phyloP scores from a whole-genome alignment of 495 filamentous ascomycete species.

The Xylaria grammica region DNA sequence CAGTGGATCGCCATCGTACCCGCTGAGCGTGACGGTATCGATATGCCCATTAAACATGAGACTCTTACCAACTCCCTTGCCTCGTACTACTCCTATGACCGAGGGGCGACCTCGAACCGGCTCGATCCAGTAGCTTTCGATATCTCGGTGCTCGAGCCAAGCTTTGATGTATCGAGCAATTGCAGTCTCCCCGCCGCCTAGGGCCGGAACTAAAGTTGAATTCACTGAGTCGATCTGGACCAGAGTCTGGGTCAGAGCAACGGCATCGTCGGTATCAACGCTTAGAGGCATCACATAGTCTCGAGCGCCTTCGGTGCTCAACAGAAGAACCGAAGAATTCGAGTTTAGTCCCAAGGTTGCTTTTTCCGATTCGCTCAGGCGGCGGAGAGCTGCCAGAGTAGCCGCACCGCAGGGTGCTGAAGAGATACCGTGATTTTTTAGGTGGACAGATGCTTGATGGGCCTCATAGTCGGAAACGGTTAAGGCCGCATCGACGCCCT shows the following conservation, averaged over 20 bases:
- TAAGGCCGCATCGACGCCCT: conserved; percentile 63
- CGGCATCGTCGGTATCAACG: conserved; percentile 42
- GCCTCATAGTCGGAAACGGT: conserved; percentile 62
- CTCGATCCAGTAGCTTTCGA: conserved; percentile 53
- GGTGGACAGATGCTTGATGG: conserved; percentile 56
- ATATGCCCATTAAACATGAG: conserved; percentile 59
- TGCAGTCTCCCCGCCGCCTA: conserved; percentile 48
- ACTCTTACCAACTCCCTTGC: conserved; percentile 49
- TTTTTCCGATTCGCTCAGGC: conserved; percentile 40
- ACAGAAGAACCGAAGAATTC: conserved; percentile 58
- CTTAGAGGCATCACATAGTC: conserved; percentile 37
- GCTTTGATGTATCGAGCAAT: conserved; percentile 48
- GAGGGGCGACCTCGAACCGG: conserved; percentile 49
- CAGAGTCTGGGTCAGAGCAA: conserved; percentile 45
- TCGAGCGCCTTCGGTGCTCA: conserved; percentile 40
- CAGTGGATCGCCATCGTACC: conserved; percentile 50
- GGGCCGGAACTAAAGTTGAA: conserved; percentile 42
- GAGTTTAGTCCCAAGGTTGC: conserved; percentile 38
- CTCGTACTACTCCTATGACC: conserved; percentile 50
- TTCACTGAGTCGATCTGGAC: conserved; percentile 54
- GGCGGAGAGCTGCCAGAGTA: conserved; percentile 61
- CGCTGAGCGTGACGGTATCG: conserved; percentile 52
- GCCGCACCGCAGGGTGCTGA: conserved; percentile 71
- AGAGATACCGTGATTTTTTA: conserved; percentile 50
- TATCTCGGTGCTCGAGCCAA: conserved; percentile 53